Evolutionary conservation across 257 asterid genomes (phyloP), one percentile per base, ranked within the genome.

Genomic region (Solanum clarkiae): DNA sequence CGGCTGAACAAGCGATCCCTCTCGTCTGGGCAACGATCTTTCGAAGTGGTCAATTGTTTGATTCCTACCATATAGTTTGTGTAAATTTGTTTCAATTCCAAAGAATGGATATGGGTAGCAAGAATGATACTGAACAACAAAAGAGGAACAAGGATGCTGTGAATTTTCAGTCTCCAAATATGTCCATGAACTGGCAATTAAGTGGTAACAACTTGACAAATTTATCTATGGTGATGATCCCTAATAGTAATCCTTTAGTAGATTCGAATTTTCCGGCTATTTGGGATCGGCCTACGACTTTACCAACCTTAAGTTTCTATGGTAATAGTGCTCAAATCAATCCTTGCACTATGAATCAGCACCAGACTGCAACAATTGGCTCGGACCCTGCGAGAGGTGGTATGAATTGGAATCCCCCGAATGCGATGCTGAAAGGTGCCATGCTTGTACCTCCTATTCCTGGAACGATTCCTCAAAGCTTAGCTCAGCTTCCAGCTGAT

Each of bases 401-500:
- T 45, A 81, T 88, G 90, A 87, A 84, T 68, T 92, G 95, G 94
- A 87, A 71, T 63, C 89, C 87, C 15, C 86, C 90, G 3, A 84
- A 88, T 88, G 88, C 90, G 56, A 77, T 77, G 82, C 24, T 77
- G 45, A 77, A 77, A 77, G 82, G 63, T 17, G 26, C 47, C n/a
- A 9, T 77, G 63, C 92, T 92, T 86, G 86, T 91, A 26, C 94
- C 95, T 0, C 65, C 92, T 56, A 85, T 87, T 81, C 86, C 93
- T 9, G 94, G 90, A 54, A 84, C 91, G 91, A 81, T 89, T 69
- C 93, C 95, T 86, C 95, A 88, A 84, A 91, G 90, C 69, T 87
- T 92, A 84, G 91, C 96, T 85, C 94, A 93, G 49, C 93, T 95
- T 86, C 99, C 98, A 0, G 92, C 95, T 71, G 98, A 95, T 91